Base-by-base conservation (phyloP, 768 basidiomycete genomes). In the Amanita rubescens region DNA sequence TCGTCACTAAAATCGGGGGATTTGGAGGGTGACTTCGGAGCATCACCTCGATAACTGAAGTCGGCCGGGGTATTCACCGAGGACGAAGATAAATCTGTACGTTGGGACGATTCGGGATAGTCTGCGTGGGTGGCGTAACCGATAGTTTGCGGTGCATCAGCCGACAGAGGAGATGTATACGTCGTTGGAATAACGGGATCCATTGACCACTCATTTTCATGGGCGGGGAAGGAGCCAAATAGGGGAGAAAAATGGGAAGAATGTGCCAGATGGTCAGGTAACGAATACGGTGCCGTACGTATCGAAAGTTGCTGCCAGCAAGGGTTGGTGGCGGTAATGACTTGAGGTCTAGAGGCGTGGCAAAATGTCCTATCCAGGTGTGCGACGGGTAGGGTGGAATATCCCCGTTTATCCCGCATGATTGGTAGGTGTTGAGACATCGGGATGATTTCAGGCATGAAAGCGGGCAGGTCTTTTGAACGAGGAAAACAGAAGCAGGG, bases 101-200 rank as follows among this genome's bases (percentile, higher is more conserved):
- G 61, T 49, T 64, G 63, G 3, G 65, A 57, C 2, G 58, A 59
- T 22, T 62, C 59, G 22, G 63, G 63, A 49, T 60, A 63, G 22
- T 60, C 61, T 35, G 53, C 11, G 25, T 43, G 41, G 56, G 44
- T 8, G 34, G 52, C 14, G 56, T 44, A 43, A 41, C 25, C n/a
- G 14, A 52, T 19, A 35, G 33, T 17, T 19, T 42, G 41, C 32
- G 25, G 4, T 25, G 45, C 24, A 35, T 41, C 20, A 50, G 15
- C 25, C 17, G 45, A 32, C 42, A 54, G 52, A 17, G 38, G 20
- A n/a, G 56, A 8, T 30, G 34, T 19, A 7, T 41, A 51, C 9
- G 55, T 25, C 17, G 42, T 11, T 15, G 33, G 42, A 3, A 35
- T 9, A 32, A 46, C 35, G 22, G 42, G 24, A 2, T 17, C 43